Evolutionary conservation across 352 stramenopile species (phyloP).

Genomic region (Pythium pyrilobum): DNA sequence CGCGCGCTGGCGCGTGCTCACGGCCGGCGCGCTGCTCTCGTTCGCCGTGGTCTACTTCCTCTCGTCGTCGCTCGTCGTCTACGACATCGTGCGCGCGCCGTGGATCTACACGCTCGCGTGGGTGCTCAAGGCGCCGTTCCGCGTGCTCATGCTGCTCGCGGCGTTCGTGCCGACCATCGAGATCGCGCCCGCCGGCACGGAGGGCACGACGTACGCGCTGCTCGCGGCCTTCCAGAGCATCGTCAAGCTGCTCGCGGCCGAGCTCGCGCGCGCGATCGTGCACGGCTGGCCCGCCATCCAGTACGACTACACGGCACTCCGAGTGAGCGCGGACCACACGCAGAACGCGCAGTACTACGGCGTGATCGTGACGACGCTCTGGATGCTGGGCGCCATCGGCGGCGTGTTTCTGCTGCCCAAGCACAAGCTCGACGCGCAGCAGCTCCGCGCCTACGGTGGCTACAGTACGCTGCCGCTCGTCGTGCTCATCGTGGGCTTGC

Average conservation of each 20-base stretch:
- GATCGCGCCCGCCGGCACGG: conserved; percentile 33
- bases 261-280: conserved; percentile 20
- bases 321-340: not conserved
- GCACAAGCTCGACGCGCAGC: conserved; percentile 44
- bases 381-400: conserved; percentile 19
- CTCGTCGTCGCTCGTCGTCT: conserved; percentile 21
- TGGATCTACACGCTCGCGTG: conserved; percentile 24
- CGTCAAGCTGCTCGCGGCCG: conserved; percentile 23
- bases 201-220: conserved; percentile 39
- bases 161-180: conserved; percentile 39
- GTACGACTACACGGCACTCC: conserved; percentile 1
- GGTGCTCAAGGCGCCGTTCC: conserved; percentile 17
- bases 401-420: conserved; percentile 26
- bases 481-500: conserved; percentile 23
- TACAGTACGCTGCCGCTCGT: conserved; percentile 26
- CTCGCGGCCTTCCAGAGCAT: conserved; percentile 32
- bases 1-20: conserved; percentile 20
- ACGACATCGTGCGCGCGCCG: conserved; percentile 14
- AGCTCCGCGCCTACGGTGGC: conserved; percentile 41
- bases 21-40: conserved; percentile 5
- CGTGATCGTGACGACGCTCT: conserved; percentile 6
- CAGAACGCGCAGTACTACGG: conserved; percentile 14
- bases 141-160: conserved; percentile 24
- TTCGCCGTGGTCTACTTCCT: conserved; percentile 7
- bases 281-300: not conserved